Conservation (phyloP, 805 yeast species). For the Cyberlindnera nakhonratchasimensis region DNA sequence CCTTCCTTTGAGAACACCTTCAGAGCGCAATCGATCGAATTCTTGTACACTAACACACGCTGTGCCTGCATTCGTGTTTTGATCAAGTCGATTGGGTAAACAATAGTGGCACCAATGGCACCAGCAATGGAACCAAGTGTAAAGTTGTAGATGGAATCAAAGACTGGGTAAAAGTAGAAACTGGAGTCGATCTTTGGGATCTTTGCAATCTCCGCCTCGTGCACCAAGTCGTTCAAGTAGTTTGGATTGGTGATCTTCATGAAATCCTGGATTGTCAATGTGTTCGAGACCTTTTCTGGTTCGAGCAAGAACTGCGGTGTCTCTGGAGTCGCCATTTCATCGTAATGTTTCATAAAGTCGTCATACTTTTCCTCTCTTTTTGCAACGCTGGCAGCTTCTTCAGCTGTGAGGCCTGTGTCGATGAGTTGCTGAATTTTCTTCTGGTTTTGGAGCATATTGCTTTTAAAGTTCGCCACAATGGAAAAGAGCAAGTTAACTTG, state of each 20-base stretch:
- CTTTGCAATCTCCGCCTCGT: conserved; percentile 17
- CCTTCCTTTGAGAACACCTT: conserved; percentile 81
- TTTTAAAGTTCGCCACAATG: conserved; percentile 29
- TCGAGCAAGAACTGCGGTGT: conserved; percentile 15
- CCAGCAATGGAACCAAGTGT: conserved; percentile 93
- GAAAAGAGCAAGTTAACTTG: conserved; percentile 37
- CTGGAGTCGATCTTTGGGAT: conserved; percentile 27
- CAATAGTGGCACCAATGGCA: conserved; percentile 96
- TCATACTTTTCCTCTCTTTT: conserved; percentile 14
- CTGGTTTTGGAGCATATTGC: conserved; percentile 20
- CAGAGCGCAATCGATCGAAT: conserved; percentile 80
- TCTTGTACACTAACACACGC: conserved; percentile 66
- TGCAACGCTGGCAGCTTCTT: conserved; percentile 9
- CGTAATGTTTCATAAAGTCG: conserved; percentile 17
- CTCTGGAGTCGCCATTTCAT: conserved; percentile 18
- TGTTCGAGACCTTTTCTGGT: conserved; percentile 8
- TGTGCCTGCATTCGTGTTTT: conserved; percentile 98
- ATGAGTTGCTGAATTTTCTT: conserved; percentile 15
- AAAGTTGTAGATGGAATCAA: conserved; percentile 85
- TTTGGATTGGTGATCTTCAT: conserved; percentile 40
- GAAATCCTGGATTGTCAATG: conserved; percentile 34
- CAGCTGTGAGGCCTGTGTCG: conserved; percentile 8
- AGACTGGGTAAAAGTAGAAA: conserved; percentile 55
- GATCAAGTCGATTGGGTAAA: conserved; percentile 93
- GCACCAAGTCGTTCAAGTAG: conserved; percentile 28